These are phyloP conservation scores for Fusarium foetens DNA, from an alignment of 2,329 filamentous ascomycete genomes.

Conservation along the genomic window DNA sequence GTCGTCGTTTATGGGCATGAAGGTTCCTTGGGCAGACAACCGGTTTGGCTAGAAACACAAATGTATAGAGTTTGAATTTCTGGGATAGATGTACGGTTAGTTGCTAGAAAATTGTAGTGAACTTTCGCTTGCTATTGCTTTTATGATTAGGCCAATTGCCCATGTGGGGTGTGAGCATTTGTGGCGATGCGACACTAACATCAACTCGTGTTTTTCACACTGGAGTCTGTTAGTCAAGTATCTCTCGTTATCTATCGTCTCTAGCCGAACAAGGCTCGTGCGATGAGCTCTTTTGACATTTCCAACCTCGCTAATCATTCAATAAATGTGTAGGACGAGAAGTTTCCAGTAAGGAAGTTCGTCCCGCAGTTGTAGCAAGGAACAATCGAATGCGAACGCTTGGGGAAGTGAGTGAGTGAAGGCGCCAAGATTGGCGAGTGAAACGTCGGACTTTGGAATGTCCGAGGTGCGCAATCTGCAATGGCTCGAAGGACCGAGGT, in stretches of 20 bases:
- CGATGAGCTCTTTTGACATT: rapidly evolving
- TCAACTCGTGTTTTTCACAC: rapidly evolving
- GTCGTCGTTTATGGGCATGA: conserved; percentile 30
- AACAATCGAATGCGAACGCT: not conserved
- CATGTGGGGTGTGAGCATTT: not conserved
- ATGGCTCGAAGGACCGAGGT: not conserved
- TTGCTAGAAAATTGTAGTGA: no score
- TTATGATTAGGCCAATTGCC: not conserved
- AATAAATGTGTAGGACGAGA: not conserved
- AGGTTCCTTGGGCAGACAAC: conserved; percentile 22
- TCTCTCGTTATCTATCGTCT: not conserved
- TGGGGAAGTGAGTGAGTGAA: no score
- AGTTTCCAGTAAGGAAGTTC: not conserved
- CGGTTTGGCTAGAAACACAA: not conserved
- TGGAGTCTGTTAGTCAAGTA: not conserved
- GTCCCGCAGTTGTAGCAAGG: no score
- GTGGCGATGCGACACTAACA: not conserved
- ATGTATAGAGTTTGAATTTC: not conserved
- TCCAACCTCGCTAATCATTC: rapidly evolving
- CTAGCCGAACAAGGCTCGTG: no score
- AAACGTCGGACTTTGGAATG: not conserved
- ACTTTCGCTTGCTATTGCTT: not conserved
- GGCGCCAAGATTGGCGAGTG: not conserved
- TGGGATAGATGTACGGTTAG: not conserved
- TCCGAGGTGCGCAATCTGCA: conserved; percentile 9